Evolutionary conservation across 495 filamentous ascomycete genomes (phyloP), one percentile per base, ranked within the genome.

Genomic region (Trichoderma asperelloides): DNA sequence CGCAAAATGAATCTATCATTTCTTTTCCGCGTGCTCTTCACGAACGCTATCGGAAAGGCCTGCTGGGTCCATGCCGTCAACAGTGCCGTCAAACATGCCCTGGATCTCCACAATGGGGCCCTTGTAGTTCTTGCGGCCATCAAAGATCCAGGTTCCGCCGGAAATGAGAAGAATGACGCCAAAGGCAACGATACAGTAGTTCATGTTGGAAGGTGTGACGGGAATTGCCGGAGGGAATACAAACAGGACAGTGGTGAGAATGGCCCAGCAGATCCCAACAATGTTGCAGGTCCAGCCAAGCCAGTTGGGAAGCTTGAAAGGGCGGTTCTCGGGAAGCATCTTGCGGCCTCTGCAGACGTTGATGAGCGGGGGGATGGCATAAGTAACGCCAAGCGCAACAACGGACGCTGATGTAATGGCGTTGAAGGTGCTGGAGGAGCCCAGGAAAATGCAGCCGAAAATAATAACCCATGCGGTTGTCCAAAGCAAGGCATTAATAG

Each of bases 381-480:
- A 92, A 21, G 87, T 85, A 15, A 93, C 75, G 27, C 87, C 87
- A 1, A 92, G 82, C 6, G 89, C 79, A 39, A 93, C 88, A 0
- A 92, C 89, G 0, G 86, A 88, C 0, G 88, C 83, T 0, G 88
- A 88, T 23, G 89, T 80, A 69, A 92, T 91, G 18, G 90, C 89
- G 49, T 87, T 85, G 71, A 88, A 83, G 0, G 83, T 83, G 66
- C 82, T 87, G 28, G 81, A 83, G 0, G 90, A 92, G 37, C 89
- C 89, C n/a, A 93, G 81, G 76, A 90, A 92, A 68, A 93, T 86
- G 47, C 80, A 81, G 16, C 90, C 90, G 67, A 92, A 91, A 23
- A 92, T 78, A 21, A 89, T 79, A 4, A 90, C 87, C 45, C 88
- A 79, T 8, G 75, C 70, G 3, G 82, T 78, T n/a, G 89, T 92